These are phyloP conservation scores for Lignosus rhinocerotis DNA, from an alignment of 1,284 basidiomycete species.

Conservation along the genomic window DNA sequence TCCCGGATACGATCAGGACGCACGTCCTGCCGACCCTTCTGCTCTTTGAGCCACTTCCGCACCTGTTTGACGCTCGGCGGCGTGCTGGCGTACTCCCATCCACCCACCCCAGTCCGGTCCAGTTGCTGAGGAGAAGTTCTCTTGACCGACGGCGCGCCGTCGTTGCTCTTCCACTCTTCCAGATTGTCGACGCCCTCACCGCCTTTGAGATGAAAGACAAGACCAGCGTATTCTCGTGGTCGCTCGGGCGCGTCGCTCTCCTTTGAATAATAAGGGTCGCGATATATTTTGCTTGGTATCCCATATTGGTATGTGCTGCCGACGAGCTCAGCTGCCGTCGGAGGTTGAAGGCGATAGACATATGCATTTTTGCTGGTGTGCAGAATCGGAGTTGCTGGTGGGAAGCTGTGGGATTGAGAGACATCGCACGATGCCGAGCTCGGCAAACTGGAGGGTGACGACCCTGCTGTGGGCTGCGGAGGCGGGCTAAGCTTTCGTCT, in stretches of 20 bases:
- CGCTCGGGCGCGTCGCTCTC: conserved; percentile 68
- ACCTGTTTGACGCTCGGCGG: conserved; percentile 62
- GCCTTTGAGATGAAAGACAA: conserved; percentile 71
- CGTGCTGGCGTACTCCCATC: conserved; percentile 77
- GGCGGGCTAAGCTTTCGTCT: conserved; percentile 12
- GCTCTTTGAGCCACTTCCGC: conserved; percentile 50
- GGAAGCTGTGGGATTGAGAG: not conserved
- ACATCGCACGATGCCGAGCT: not conserved
- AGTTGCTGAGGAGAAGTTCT: not conserved
- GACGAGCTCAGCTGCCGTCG: conserved; percentile 53
- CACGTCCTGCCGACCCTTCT: conserved; percentile 14
- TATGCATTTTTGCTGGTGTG: conserved; percentile 11
- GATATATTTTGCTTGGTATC: conserved; percentile 69
- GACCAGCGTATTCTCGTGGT: conserved; percentile 80
- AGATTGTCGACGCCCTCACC: conserved; percentile 52
- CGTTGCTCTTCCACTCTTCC: conserved; percentile 48
- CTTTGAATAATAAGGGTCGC: conserved; percentile 78
- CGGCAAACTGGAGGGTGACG: not conserved
- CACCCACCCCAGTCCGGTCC: conserved; percentile 38
- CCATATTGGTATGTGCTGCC: conserved; percentile 51
- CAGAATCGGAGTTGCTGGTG: not conserved
- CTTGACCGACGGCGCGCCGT: not conserved
- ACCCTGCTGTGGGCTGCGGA: not conserved
- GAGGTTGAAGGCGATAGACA: conserved; percentile 55
- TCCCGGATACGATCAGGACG: conserved; percentile 26